Evolutionary conservation across 768 basidiomycete genomes (phyloP).

Genomic region (Agaricus sinodeliciosus): DNA sequence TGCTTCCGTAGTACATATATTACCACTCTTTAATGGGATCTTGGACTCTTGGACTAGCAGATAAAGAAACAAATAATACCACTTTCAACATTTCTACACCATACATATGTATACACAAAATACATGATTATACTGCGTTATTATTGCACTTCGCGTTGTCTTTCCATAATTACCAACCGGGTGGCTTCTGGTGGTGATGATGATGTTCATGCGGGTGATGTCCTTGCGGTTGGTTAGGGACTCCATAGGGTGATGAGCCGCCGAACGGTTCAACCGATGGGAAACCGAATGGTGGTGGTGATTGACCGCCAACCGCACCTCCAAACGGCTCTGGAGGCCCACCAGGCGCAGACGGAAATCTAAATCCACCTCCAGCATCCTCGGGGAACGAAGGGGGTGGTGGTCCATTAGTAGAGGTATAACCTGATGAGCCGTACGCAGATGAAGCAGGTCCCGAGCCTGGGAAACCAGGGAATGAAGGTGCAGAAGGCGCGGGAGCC

Average conservation of each 20-base stretch:
- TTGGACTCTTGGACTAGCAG: no score
- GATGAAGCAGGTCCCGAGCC: not conserved
- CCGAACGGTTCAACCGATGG: constrained; percentile 25
- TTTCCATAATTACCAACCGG: constrained; percentile 7
- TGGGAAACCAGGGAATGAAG: constrained; percentile 17
- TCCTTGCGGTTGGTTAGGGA: not conserved
- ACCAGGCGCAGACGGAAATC: constrained; percentile 22
- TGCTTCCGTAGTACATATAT: not conserved
- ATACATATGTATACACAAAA: no score
- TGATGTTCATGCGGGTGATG: constrained; percentile 9
- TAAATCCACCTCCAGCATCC: not conserved
- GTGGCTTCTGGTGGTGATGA: constrained; percentile 10
- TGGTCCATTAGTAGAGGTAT: not conserved
- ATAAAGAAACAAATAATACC: no score
- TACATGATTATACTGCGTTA: not conserved
- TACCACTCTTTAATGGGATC: not conserved
- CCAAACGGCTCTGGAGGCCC: constrained; percentile 16
- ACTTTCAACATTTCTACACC: no score
- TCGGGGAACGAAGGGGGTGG: constrained; percentile 7
- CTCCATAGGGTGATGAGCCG: constrained; percentile 15
- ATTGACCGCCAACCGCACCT: constrained; percentile 12
- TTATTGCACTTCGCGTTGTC: not conserved
- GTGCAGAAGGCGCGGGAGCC: constrained; percentile 5
- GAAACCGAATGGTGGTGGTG: constrained; percentile 29
- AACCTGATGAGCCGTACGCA: not conserved